Percentiles rank a stretch among this genome's conserved stretches.
These are phyloP conservation scores for Cercospora janseana DNA, from an alignment of 2,329 filamentous ascomycete species.

Conservation along the genomic window DNA sequence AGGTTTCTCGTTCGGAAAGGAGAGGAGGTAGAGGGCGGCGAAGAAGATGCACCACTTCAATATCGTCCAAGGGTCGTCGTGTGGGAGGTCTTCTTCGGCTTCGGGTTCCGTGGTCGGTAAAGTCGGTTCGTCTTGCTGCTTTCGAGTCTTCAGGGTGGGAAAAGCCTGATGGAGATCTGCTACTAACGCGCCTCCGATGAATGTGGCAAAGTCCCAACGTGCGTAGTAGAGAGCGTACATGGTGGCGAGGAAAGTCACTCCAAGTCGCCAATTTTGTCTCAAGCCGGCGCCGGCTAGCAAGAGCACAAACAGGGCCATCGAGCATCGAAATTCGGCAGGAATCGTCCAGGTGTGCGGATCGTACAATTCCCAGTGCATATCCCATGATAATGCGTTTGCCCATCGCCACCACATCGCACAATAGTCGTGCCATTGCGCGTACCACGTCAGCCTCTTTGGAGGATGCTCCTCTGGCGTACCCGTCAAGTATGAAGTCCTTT, in stretches of 20 bases:
- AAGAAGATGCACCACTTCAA: slow-evolving; percentile 15
- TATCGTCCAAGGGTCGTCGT: not conserved
- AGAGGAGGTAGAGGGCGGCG: slow-evolving; percentile 15
- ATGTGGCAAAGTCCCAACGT: slow-evolving; percentile 21
- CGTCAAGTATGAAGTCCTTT: not conserved
- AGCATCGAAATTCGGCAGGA: slow-evolving; percentile 17
- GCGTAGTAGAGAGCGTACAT: slow-evolving; percentile 1
- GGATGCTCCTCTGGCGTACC: slow-evolving; percentile 16
- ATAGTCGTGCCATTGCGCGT: slow-evolving; percentile 8
- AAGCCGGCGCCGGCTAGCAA: slow-evolving; percentile 15
- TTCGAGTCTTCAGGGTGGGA: not conserved
- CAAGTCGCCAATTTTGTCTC: slow-evolving; percentile 15
- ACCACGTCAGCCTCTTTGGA: not conserved
- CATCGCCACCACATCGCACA: slow-evolving; percentile 11
- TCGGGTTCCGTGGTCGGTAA: not conserved
- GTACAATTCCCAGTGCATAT: slow-evolving; percentile 6
- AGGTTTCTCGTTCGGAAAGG: slow-evolving; percentile 18
- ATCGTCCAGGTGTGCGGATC: slow-evolving; percentile 21
- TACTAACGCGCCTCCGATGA: slow-evolving; percentile 20
- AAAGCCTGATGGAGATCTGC: slow-evolving; percentile 15
- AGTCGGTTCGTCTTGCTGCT: not conserved
- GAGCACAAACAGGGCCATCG: slow-evolving; percentile 17
- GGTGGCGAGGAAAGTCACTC: slow-evolving; percentile 11
- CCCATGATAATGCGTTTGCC: slow-evolving; percentile 10
- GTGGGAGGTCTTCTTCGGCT: not conserved